Evolutionary conservation across 2,329 filamentous ascomycete species (phyloP), one percentile per base, ranked within the genome.

Genomic region (Calonectria leucothoes): DNA sequence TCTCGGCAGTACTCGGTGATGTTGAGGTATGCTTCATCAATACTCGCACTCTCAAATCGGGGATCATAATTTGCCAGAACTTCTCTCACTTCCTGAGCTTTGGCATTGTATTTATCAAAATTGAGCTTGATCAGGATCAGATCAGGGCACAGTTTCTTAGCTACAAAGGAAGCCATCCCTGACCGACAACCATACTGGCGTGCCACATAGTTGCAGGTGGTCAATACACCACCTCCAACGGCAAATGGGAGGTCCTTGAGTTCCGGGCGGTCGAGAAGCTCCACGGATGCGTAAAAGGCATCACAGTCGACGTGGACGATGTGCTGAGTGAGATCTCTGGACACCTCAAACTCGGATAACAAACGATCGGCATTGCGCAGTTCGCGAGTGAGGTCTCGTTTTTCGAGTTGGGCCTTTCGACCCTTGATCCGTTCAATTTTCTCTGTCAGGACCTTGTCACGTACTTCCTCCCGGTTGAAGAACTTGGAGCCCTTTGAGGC

Each of bases 281-380:
- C 97, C 0, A 98, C 97, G 0, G 97, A 95, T 0, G 97, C 97
- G 81, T 97, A 99, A 84, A 99, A 99, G 20, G 97, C 97, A 86
- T 99, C 97, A 84, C 97, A 98, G 83, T 99, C 97, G 61, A 98
- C 91, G 82, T 99, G 97, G 0, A 98, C 93, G 29, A 98, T 91
- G 71, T 91, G 88, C 82, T 98, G 97, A 0, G 93, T 93, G 42
- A 99, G 87, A 81, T 98, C 96, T 59, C 97, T 90, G 1, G 90
- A 89, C 10, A 92, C 82, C 81, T 99, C 97, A 25, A 98, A 89
- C 79, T 96, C 92, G 0, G 92, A 88, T 67, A 98, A 93, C 74
- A 95, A 92, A 74, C 94, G 92, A 82, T 98, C 96, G 25, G 95
- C 95, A 71, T 91, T 91, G 55, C 94, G 92, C 35, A 93, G 84